phyloP scores from a whole-genome alignment of 2,329 filamentous ascomycete species.

The Aspergillus flavus region DNA sequence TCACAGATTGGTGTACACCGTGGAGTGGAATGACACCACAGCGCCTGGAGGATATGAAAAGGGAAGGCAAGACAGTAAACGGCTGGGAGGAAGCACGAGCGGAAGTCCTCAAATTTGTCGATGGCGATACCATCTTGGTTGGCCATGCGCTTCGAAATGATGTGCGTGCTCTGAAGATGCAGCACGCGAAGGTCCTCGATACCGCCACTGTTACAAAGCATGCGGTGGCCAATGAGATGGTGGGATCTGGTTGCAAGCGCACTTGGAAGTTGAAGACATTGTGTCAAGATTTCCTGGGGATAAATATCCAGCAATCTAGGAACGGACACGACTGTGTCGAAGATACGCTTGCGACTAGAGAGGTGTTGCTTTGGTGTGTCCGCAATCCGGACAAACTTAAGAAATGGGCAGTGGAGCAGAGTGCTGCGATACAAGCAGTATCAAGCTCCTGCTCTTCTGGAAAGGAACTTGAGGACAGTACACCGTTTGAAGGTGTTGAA shows the following conservation, averaged over 20 bases:
- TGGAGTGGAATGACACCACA: not conserved
- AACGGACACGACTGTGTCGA: conserved; percentile 2
- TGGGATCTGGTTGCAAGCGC: not conserved
- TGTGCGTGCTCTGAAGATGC: not conserved
- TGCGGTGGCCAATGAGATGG: not conserved
- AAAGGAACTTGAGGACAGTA: not conserved
- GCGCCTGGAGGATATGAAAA: conserved; percentile 1
- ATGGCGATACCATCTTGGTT: not conserved
- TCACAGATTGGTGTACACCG: not conserved
- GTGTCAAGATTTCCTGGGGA: not conserved
- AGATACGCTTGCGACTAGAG: not conserved
- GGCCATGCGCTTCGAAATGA: conserved; percentile 3
- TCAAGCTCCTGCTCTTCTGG: too few species aligned
- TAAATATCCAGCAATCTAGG: not conserved
- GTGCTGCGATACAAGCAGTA: not conserved
- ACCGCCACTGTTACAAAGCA: not conserved
- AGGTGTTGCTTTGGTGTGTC: conserved; percentile 2
- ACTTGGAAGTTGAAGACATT: conserved; percentile 2
- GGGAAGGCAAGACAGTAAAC: not conserved
- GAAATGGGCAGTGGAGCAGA: not conserved
- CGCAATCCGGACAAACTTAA: not conserved
- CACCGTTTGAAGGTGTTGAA: not conserved
- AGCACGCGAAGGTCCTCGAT: not conserved
- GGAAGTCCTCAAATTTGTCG: not conserved
- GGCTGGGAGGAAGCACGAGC: not conserved